Evolutionary conservation across 768 basidiomycete genomes (phyloP), one percentile per base, ranked within the genome.

Genomic region (Cyclocybe cylindracea): DNA sequence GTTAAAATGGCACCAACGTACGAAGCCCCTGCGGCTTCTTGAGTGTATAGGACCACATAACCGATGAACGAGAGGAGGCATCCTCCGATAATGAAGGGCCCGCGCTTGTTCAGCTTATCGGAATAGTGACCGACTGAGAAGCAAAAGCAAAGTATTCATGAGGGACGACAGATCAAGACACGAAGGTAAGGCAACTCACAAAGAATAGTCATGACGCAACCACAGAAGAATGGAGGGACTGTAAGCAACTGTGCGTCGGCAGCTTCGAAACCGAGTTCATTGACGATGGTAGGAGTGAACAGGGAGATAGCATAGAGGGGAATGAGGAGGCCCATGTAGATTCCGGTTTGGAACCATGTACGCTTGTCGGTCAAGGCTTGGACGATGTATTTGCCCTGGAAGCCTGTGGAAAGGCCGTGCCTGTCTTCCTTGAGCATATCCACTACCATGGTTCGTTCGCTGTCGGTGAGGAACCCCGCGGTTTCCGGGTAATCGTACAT

Each of bases 401-500:
- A 80, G 48, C 78, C 73, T 1, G 74, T 79, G 7, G 77, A 70
- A 19, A 75, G 73, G 52, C 72, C 70, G 55, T 73, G 73, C 2
- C 68, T 61, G 45, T 82, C 80, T 44, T 74, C 70, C 53, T 72
- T 74, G 47, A 82, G 61, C 69, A 77, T 65, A 10, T 70, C 52
- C 10, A 74, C 51, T 5, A 82, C 64, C 43, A 65, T 57, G 39
- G 46, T 57, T 42, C 72, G 73, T 57, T 85, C 83, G 2, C 57
- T 49, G 7, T 72, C 68, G 9, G 72, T 77, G 50, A 85, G 64
- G 67, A 84, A 86, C 18, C 66, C 71, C 9, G 83, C 83, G 1
- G 83, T 85, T 55, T 78, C 77, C 19, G 83, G 82, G 62, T 79
- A 84, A 62, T 84, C 82, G 52, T 83, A 66, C 69, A 85, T 78